Percentiles rank a stretch among this genome's conserved stretches.
phyloP scores from a whole-genome alignment of 768 basidiomycete species.

The Hortiboletus campestris region DNA sequence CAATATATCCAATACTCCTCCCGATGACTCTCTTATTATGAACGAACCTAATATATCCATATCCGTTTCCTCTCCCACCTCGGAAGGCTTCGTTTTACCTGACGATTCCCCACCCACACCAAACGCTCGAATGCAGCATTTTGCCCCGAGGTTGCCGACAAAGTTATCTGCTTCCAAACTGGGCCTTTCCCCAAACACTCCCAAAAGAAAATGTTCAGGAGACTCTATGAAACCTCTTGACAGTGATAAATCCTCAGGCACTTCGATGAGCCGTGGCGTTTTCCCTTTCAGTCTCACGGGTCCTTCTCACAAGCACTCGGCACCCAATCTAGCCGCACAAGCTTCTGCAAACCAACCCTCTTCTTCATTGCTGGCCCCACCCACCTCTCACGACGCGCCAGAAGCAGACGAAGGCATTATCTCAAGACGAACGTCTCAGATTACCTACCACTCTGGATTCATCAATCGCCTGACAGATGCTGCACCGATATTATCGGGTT shows the following conservation, averaged over 20 bases:
- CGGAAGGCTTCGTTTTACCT: conserved; percentile 34
- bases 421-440: conserved; percentile 69
- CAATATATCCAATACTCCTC: conserved; percentile 19
- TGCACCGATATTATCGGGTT: conserved; percentile 38
- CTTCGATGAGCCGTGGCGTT: conserved; percentile 21
- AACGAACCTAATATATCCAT: conserved; percentile 43
- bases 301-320: conserved; percentile 29
- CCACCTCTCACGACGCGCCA: conserved; percentile 43
- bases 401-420: conserved; percentile 35
- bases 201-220: conserved; percentile 55
- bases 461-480: conserved; percentile 66
- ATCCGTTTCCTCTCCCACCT: conserved; percentile 45
- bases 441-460: conserved; percentile 72
- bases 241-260: conserved; percentile 20
- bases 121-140: conserved; percentile 66
- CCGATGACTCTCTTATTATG: conserved; percentile 13
- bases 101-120: conserved; percentile 41
- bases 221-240: conserved; percentile 33
- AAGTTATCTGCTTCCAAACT: conserved; percentile 60
- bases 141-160: conserved; percentile 68
- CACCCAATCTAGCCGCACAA: conserved; percentile 13
- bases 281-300: conserved; percentile 32
- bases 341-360: conserved; percentile 34
- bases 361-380: conserved; percentile 51
- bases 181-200: conserved; percentile 44